Conservation (phyloP, 2,329 filamentous ascomycete species). For the Allantophomopsis cytisporea region DNA sequence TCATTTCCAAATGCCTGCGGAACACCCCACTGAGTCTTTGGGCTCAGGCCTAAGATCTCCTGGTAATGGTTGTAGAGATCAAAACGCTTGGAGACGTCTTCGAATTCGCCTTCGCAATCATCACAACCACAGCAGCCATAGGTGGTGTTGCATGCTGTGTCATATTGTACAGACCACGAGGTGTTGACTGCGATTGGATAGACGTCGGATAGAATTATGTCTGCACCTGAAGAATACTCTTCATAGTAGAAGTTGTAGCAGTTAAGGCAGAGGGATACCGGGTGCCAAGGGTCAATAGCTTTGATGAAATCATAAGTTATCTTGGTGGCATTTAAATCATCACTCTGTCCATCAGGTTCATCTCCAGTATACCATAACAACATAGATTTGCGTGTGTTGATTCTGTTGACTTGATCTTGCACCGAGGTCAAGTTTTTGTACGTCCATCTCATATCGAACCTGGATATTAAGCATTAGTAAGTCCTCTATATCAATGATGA, state of each 20-base stretch:
- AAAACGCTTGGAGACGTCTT: conserved; percentile 25
- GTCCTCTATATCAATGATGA: too few species aligned
- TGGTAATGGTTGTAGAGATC: conserved; percentile 22
- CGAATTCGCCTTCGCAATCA: conserved; percentile 25
- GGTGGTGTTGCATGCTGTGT: conserved; percentile 29
- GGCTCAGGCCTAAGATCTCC: conserved; percentile 18
- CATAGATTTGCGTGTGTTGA: too few species aligned
- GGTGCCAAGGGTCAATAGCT: conserved; percentile 30
- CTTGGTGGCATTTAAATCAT: conserved; percentile 26
- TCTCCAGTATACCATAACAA: too few species aligned
- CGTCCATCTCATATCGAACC: too few species aligned
- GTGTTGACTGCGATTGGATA: conserved; percentile 31
- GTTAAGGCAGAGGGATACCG: conserved; percentile 29
- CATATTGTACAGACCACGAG: conserved; percentile 24
- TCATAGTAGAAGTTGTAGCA: conserved; percentile 33
- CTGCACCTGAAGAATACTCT: conserved; percentile 28
- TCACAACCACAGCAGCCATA: conserved; percentile 36
- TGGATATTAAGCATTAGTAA: too few species aligned
- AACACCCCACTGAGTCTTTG: conserved; percentile 30
- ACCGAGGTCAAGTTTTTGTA: too few species aligned
- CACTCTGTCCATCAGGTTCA: conserved; percentile 6
- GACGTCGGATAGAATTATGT: conserved; percentile 31
- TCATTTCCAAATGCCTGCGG: conserved; percentile 30
- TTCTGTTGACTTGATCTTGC: too few species aligned
- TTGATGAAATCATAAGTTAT: conserved; percentile 25